phyloP scores from a whole-genome alignment of 1,284 basidiomycete species.

The Puccinia hordei region DNA sequence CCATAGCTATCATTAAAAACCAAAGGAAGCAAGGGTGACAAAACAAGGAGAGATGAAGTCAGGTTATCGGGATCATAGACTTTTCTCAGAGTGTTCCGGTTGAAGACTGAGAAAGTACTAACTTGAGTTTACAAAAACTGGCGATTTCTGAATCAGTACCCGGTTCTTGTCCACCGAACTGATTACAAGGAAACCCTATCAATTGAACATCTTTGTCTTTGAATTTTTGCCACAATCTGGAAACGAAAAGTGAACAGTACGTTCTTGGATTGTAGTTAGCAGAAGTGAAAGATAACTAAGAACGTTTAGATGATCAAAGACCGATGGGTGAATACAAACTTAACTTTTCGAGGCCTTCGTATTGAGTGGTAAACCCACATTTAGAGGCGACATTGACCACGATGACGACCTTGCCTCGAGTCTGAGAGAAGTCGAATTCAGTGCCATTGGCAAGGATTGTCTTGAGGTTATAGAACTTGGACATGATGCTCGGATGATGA shows the following conservation, averaged over 20 bases:
- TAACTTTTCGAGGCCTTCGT: constrained; percentile 39
- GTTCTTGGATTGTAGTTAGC: background rate
- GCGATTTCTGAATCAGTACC: constrained; percentile 38
- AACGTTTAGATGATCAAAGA: background rate
- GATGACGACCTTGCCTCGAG: constrained; percentile 37
- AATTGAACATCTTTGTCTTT: constrained; percentile 33
- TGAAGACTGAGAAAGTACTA: background rate
- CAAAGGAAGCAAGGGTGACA: background rate
- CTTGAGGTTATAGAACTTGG: constrained; percentile 19
- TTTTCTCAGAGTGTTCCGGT: background rate
- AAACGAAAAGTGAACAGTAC: background rate
- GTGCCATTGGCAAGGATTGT: constrained; percentile 26
- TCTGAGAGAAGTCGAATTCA: constrained; percentile 13
- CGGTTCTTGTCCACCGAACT: constrained; percentile 46
- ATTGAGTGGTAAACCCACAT: constrained; percentile 42
- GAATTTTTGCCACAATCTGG: constrained; percentile 46
- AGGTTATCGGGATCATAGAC: background rate
- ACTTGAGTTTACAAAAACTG: constrained; percentile 44
- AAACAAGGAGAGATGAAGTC: background rate
- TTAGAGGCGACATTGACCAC: constrained; percentile 42
- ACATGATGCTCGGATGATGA: background rate
- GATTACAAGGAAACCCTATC: constrained; percentile 45
- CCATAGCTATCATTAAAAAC: constrained; percentile 38
- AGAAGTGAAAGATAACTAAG: background rate
- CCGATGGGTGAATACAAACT: background rate